These are phyloP conservation scores for Xylaria sp. DNA, from an alignment of 2,329 filamentous ascomycete species.

Conservation along the genomic window DNA sequence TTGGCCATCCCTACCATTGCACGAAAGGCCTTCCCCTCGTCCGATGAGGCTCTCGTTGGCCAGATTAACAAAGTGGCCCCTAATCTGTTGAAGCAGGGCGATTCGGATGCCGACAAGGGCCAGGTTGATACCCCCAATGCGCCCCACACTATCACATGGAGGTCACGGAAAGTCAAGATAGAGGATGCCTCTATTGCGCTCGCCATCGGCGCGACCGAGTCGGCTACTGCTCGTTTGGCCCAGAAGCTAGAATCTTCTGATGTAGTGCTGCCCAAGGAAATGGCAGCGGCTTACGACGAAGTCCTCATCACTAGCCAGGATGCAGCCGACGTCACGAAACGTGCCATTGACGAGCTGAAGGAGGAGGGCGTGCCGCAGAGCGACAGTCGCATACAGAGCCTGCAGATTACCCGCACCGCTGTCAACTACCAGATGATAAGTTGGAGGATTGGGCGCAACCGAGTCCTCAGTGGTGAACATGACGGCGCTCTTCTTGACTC, in stretches of 20 bases:
- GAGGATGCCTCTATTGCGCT: slow-evolving; percentile 93
- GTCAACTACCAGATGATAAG: slow-evolving; percentile 95
- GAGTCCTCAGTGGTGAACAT: slow-evolving; percentile 83
- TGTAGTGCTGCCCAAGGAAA: slow-evolving; percentile 68
- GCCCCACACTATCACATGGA: slow-evolving; percentile 85
- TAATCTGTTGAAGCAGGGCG: slow-evolving; percentile 70
- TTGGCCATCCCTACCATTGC: slow-evolving; percentile 83
- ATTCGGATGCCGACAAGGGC: slow-evolving; percentile 61
- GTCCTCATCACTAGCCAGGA: slow-evolving; percentile 92
- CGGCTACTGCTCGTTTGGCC: slow-evolving; percentile 62
- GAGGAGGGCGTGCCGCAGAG: slow-evolving; percentile 85
- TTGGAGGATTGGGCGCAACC: slow-evolving; percentile 93
- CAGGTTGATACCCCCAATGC: slow-evolving; percentile 64
- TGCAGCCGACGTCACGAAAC: slow-evolving; percentile 91
- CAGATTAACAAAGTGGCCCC: slow-evolving; percentile 78
- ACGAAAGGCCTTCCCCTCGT: slow-evolving; percentile 78
- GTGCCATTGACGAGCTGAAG: slow-evolving; percentile 89
- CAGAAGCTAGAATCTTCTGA: slow-evolving; percentile 59
- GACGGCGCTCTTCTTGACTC: slow-evolving; percentile 76
- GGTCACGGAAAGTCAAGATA: slow-evolving; percentile 84
- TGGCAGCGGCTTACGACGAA: slow-evolving; percentile 88
- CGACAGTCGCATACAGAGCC: slow-evolving; percentile 87
- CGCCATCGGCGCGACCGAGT: slow-evolving; percentile 77
- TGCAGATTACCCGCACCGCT: slow-evolving; percentile 91
- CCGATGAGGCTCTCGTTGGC: slow-evolving; percentile 70